Base-by-base conservation (phyloP, 495 filamentous ascomycete genomes). In the Aspergillus incahuasiensis region DNA sequence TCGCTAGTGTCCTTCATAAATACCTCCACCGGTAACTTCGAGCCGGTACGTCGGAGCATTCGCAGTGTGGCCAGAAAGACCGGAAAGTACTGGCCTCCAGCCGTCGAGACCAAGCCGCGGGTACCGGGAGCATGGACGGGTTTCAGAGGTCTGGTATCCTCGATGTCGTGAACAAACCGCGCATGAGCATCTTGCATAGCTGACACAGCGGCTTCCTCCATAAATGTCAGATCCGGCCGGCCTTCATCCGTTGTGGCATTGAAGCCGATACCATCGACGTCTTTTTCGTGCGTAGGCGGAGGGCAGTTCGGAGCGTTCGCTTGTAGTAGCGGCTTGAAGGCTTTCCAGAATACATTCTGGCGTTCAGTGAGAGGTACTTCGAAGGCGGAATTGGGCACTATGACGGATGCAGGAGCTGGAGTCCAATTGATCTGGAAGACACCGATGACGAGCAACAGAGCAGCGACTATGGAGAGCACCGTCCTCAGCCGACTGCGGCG, bases 31-130 rank as follows among this genome's bases (percentile, higher is more conserved):
- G 82, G 83, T 18, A 87, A 62, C 0, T 56, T 74, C 7, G 77
- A 83, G 42, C 82, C 82, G 6, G 72, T 71, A 25, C 78, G 76
- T 8, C 84, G 79, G 7, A 85, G 71, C 77, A 84, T 82, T 9
- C 77, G 73, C n/a, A 86, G 54, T 9, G 79, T 73, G 4, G 78
- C 72, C 24, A 86, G 50, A 52, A 79, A 74, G 0, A 77, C 70
- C 0, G 78, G 75, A 6, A 80, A 61, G 55, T 76, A 79, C 5
- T 60, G 61, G 11, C 69, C 69, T 1, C 77, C 74, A 3, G 78
- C 78, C 12, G 74, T 76, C 0, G 79, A 80, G 4, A 84, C 82
- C 22, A 86, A 65, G 1, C 83, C 83, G 24, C 71, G 71, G n/a
- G 80, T 79, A 9, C 70, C 67, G 1, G 66, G 55, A 1, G 69